These are phyloP conservation scores for Scytalidium sp. DNA, from an alignment of 2,329 filamentous ascomycete species.

Conservation along the genomic window DNA sequence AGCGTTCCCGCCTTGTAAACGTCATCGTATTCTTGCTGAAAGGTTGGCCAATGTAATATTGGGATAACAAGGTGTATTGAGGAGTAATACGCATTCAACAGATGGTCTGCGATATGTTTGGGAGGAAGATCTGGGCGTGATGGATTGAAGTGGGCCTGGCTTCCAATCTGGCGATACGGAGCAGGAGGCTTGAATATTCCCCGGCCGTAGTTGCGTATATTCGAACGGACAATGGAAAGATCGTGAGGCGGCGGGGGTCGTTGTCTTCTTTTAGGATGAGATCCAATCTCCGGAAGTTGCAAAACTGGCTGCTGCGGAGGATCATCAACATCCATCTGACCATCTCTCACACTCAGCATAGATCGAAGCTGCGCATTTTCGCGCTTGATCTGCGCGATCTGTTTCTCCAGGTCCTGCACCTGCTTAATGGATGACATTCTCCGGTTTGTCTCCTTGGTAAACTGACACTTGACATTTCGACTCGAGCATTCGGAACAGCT, in stretches of 20 bases:
- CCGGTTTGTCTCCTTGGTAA: constrained; percentile 97
- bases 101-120: constrained; percentile 64
- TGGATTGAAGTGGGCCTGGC: constrained; percentile 46
- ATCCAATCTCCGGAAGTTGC: constrained; percentile 62
- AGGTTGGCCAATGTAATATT: constrained; percentile 83
- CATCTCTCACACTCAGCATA: constrained; percentile 45
- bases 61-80: constrained; percentile 80
- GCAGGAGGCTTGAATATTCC: constrained; percentile 79
- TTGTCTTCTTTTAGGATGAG: constrained; percentile 62
- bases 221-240: constrained; percentile 67
- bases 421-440: constrained; percentile 99
- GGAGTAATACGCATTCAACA: constrained; percentile 73
- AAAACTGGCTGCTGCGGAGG: constrained; percentile 40
- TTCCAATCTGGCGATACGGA: constrained; percentile 55
- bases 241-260: constrained; percentile 63
- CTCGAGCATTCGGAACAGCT: constrained; percentile 98
- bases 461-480: constrained; percentile 95
- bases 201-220: constrained; percentile 69
- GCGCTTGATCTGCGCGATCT: constrained; percentile 75
- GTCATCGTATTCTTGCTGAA: constrained; percentile 71
- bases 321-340: constrained; percentile 41
- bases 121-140: constrained; percentile 66
- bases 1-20: constrained; percentile 67
- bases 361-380: constrained; percentile 75
- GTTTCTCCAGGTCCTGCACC: constrained; percentile 93